Base-by-base conservation (phyloP, 2,329 filamentous ascomycete genomes). In the Ceratocystis lukuohia region DNA sequence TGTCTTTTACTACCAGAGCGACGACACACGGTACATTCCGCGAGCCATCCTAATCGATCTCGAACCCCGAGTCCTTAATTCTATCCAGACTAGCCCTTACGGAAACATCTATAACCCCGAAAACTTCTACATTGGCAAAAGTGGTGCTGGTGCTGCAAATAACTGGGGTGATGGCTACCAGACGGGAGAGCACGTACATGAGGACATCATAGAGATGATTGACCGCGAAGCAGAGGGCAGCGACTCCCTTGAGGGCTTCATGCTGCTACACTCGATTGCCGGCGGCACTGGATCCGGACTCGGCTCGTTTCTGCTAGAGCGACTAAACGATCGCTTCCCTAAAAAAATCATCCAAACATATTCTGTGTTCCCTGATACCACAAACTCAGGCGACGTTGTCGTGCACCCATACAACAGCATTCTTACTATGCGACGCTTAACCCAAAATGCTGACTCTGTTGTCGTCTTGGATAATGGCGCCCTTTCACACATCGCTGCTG, bases 311-410 rank as follows among this genome's bases (percentile, higher is more conserved):
- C 83, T 99, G 69, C 84, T 99, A 20, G 95, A 99, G 77, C 84
- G 91, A 70, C 86, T 99, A 75, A 99, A 99, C 75, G 94, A 99
- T 76, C 84, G 92, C 62, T 99, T 97, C 71, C 94, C 95, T 45
- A 99, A 99, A 79, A 99, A 99, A 80, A 86, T 99, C 70, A 96
- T 99, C 67, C 94, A 99, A 78, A 97, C 94, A 53, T 99, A 99
- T 77, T 97, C 93, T 0, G 95, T 99, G 64, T 99, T 99, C 72
- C 93, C 94, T 1, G 94, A 97, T 75, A 96, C 89, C 0, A 90
- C 90, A 68, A 91, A 89, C 71, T 84, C 85, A 2, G 86, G 87
- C 66, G 91, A 97, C 74, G 93, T 99, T 25, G 93, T 99, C 10
- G 94, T 99, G 25, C 94, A 99, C 73, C 94, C 94, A 10, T 99